These are phyloP conservation scores for Ganoderma meredithae DNA, from an alignment of 1,284 basidiomycete genomes.

Conservation along the genomic window DNA sequence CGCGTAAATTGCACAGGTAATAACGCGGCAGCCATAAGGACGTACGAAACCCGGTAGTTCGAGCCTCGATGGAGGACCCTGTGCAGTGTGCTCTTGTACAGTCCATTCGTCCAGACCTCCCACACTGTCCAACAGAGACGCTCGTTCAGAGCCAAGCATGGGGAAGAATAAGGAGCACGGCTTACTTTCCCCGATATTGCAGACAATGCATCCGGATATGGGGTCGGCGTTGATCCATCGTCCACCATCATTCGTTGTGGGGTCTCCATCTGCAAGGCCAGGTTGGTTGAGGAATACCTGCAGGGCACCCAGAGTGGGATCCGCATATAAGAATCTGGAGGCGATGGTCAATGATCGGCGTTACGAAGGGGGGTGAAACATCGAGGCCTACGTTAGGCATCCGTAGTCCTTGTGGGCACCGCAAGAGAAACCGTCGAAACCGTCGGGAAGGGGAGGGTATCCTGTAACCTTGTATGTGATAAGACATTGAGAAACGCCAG, in stretches of 20 bases:
- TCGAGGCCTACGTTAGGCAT: conserved; percentile 72
- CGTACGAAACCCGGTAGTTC: conserved; percentile 65
- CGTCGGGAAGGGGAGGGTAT: conserved; percentile 83
- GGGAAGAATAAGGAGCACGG: conserved; percentile 15
- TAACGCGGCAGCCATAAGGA: conserved; percentile 4
- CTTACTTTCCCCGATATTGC: conserved; percentile 87
- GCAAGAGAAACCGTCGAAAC: conserved; percentile 82
- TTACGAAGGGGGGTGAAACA: neutral
- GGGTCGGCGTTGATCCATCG: conserved; percentile 84
- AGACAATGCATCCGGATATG: conserved; percentile 78
- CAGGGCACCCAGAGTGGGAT: conserved; percentile 78
- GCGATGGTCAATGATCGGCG: conserved; percentile 9
- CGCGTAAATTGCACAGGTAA: neutral
- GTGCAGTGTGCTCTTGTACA: conserved; percentile 82
- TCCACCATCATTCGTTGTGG: conserved; percentile 55
- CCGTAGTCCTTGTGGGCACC: conserved; percentile 91
- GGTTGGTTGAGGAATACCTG: conserved; percentile 77
- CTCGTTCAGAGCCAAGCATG: neutral
- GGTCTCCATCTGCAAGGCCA: conserved; percentile 45
- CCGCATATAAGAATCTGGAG: conserved; percentile 78
- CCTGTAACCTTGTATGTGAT: conserved; percentile 49
- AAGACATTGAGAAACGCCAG: neutral
- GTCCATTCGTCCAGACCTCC: conserved; percentile 85
- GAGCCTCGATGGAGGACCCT: conserved; percentile 76
- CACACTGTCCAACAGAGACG: conserved; percentile 59